These are phyloP conservation scores for Sphagnurus paluster DNA, from an alignment of 1,284 basidiomycete species.

Conservation along the genomic window DNA sequence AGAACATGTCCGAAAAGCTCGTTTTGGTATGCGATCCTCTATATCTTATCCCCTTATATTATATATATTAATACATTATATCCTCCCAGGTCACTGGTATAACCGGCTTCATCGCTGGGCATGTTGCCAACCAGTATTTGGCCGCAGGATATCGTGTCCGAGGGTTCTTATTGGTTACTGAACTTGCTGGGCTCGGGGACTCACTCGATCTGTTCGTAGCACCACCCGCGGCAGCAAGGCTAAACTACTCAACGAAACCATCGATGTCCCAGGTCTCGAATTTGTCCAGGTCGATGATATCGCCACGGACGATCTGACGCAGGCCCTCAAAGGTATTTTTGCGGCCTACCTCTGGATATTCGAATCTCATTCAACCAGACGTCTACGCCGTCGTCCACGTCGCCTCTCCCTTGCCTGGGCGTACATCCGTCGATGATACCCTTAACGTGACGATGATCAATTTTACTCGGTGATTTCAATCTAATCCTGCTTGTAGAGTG, in stretches of 20 bases:
- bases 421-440: constrained; percentile 25
- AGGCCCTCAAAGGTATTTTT: constrained; percentile 27
- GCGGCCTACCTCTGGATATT: too few species aligned
- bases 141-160: constrained; percentile 21
- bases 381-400: constrained; percentile 31
- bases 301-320: constrained; percentile 27
- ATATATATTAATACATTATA: not conserved
- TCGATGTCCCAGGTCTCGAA: constrained; percentile 28
- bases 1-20: constrained; percentile 22
- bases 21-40: constrained; percentile 16
- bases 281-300: constrained; percentile 31
- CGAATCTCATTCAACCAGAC: constrained; percentile 8
- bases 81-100: constrained; percentile 10
- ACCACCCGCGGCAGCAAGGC: constrained; percentile 21
- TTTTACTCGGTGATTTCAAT: not conserved
- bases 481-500: constrained; percentile 9
- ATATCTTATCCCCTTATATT: not conserved
- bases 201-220: constrained; percentile 10
- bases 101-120: constrained; percentile 16
- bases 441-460: constrained; percentile 21
- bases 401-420: constrained; percentile 32
- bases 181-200: not conserved
- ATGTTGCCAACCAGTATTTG: constrained; percentile 18
- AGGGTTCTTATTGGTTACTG: constrained; percentile 11
- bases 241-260: constrained; percentile 13